Evolutionary conservation across 495 filamentous ascomycete species (phyloP), one percentile per base, ranked within the genome.

Genomic region (Penicillium longicatenatum): DNA sequence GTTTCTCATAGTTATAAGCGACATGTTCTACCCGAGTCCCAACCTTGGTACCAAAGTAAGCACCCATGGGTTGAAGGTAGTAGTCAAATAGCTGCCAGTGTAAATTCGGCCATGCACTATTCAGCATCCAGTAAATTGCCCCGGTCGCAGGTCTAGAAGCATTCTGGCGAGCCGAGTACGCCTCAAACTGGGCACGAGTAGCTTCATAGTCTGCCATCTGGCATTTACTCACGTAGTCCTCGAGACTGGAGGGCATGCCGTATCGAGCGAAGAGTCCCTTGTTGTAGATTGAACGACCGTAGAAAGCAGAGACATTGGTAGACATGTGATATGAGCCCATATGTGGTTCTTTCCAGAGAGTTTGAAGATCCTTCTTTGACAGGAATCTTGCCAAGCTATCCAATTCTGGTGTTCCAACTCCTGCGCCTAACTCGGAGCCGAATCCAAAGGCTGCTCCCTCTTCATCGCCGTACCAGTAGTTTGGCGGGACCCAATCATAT

Each of bases 1-100:
- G 67, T 11, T 59, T 66, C 4, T 70, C 64, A 50, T 83, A 83
- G 54, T 86, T 78, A 53, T 81, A 87, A 0, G 75, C 80, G 6
- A 83, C 81, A 50, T 86, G 82, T 61, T 87, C 84, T n/a, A 65
- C 44, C 9, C 83, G 70, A 10, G 68, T 60, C 2, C 78, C 83
- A 0, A 75, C 64, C 60, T 86, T 87, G 4, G 81, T 75, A 0
- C 86, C 86, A 48, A 83, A 88, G 54, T 84, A 88, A 2, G 79
- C 72, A 0, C 82, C 85, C 5, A 77, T 79, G 0, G 85, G 79
- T 20, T 73, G 76, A 24, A 87, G 68, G 58, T 87, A 87, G 55
- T 85, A 86, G 58, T 88, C 85, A 65, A 86, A 86, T 2, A 88
- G 61, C 54, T 85, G 82, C 85, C 86, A 89, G 63, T 88, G 85